Evolutionary conservation across 1,284 basidiomycete genomes (phyloP).

Genomic region (Ustilago crameri): DNA sequence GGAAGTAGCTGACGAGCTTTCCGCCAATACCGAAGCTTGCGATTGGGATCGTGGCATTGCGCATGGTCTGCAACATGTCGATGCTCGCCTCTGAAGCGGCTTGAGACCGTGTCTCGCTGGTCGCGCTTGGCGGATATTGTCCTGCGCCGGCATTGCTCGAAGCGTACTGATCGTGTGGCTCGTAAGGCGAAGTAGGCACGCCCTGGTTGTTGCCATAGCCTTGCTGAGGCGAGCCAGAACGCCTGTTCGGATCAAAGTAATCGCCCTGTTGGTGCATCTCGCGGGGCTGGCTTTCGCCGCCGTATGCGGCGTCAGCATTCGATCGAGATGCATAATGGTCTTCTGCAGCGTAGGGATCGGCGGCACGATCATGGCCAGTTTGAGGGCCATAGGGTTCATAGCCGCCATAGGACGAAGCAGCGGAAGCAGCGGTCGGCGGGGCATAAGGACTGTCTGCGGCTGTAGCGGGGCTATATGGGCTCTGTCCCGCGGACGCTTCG

Average conservation of each 20-base stretch:
- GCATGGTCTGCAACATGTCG: conserved; percentile 57
- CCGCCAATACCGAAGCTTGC: conserved; percentile 64
- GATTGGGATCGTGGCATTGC: conserved; percentile 54
- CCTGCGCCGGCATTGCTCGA: conserved; percentile 15
- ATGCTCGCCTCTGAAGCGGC: conserved; percentile 21
- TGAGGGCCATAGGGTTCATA: conserved; percentile 18
- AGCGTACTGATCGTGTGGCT: conserved; percentile 28
- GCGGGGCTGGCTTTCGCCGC: neutral
- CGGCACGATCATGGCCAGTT: conserved; percentile 4
- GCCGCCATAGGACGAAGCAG: conserved; percentile 9
- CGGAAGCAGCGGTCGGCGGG: neutral
- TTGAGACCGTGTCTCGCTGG: conserved; percentile 22
- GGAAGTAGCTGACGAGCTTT: conserved; percentile 62
- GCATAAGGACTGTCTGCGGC: conserved; percentile 9
- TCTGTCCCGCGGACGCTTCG: conserved; percentile 4
- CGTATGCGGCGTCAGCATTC: conserved; percentile 6
- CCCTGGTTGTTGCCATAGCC: conserved; percentile 15
- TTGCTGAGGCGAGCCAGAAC: conserved; percentile 24
- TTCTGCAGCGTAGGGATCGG: conserved; percentile 14
- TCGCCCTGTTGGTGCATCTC: conserved; percentile 6
- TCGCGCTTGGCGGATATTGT: conserved; percentile 13
- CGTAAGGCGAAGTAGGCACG: conserved; percentile 30
- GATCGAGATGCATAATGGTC: conserved; percentile 2
- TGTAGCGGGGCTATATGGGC: conserved; percentile 16
- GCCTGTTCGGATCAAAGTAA: conserved; percentile 24